Evolutionary conservation across 1,284 basidiomycete species (phyloP), one percentile per base, ranked within the genome.

Genomic region (Trametes versicolor): DNA sequence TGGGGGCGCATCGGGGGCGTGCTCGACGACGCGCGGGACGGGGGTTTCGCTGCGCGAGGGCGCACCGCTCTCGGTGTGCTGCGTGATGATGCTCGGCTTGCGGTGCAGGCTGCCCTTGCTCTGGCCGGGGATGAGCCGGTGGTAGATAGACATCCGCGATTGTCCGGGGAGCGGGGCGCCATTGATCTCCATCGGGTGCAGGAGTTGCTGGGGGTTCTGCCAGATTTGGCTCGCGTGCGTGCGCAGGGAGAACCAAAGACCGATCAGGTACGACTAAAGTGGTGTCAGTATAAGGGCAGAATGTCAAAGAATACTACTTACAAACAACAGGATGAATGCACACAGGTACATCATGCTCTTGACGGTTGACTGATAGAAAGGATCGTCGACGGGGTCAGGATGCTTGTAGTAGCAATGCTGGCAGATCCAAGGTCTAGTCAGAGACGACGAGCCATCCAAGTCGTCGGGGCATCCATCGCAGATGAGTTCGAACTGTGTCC

Each of bases 181-280:
- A 1, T 85, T 82, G 17, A 89, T 73, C 50, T 95, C 94, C 62
- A 87, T 75, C 2, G 86, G 81, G 39, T 94, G 89, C 70, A 96
- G 83, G 15, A 96, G 82, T 66, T 91, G 93, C 73, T 95, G 94
- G 2, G 96, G 96, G 74, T 99, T 99, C 77, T 99, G 97, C 98
- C 98, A 99, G 72, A 99, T 99, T 77, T 99, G 98, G 17, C 94
- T 92, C 3, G 98, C 98, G 76, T 99, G 98, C 0, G 98, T 99
- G 51, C 96, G 92, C 21, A 99, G 87, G 51, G 97, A 99, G 83
- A 99, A 99, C 98, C 98, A 99, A 0, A 99, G 83, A 39, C 98
- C 98, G 64, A 99, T 90, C 51, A 98, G 87, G 79, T 99, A 99
- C 0, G 98, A 98, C 95, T 98, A 69, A 19, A 53, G 23, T 52